Base-by-base conservation (phyloP, 495 filamentous ascomycete genomes). In the Margaritispora aquatica region DNA sequence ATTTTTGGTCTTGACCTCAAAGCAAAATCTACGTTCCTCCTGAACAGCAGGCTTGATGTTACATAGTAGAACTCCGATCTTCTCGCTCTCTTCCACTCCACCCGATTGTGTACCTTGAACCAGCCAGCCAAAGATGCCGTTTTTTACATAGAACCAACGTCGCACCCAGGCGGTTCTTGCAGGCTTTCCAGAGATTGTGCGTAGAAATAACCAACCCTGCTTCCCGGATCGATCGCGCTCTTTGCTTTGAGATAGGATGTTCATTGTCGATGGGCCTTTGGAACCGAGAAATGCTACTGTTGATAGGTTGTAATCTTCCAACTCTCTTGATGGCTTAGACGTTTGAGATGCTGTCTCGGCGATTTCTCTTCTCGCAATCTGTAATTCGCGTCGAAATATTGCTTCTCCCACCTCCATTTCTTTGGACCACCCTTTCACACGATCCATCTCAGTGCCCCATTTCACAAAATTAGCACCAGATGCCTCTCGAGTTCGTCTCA, bases 1-100 rank as follows among this genome's bases (percentile, higher is more conserved):
- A 66, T 93, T 95, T 70, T 97, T 98, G 15, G 94, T 98, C 77
- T 97, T 98, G 64, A 98, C 91, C 72, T 97, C 95, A 67, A 97
- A 98, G 68, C 95, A 96, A 70, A 97, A 97, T 26, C 95, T 80
- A 34, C 94, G 83, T 63, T 98, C 94, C 69, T 98, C 94, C 64
- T 91, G 86, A 41, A 92, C 87, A 2, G 92, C 93, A 9, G 90
- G 89, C 59, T 92, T 88, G 53, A 93, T 87, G 66, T 87, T 95
- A 68, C 94, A 98, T 27, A 98, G 85, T 26, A 98, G 73, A 9
- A 98, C 94, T 21, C 94, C 94, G 61, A 96, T 96, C 71, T 93
- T 89, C 63, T 98, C 95, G 51, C 90, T 95, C 70, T 97, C 93
- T 67, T 97, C 85, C 52, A 97, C 92, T 34, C 89, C 93, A 29